These are phyloP conservation scores for Trichophyton simii DNA, from an alignment of 2,329 filamentous ascomycete species.

Conservation along the genomic window DNA sequence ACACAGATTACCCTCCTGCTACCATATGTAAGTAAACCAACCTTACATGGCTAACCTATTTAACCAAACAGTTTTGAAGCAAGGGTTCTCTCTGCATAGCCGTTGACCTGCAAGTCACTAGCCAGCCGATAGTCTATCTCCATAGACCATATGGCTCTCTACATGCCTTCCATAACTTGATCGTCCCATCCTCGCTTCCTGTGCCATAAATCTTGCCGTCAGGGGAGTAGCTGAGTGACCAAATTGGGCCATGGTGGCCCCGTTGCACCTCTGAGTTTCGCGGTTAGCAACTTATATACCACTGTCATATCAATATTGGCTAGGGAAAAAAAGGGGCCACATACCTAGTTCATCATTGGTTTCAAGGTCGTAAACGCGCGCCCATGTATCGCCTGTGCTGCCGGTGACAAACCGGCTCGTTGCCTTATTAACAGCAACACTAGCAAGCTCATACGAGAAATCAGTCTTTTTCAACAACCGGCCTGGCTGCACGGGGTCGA, in stretches of 20 bases:
- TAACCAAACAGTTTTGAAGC: background rate
- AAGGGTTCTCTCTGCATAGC: background rate
- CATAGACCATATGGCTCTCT: conserved; percentile 53
- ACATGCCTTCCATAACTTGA: conserved; percentile 74
- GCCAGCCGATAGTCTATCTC: conserved; percentile 30
- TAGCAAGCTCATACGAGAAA: conserved; percentile 75
- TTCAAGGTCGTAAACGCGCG: conserved; percentile 84
- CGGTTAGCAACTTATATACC: conserved; percentile 14
- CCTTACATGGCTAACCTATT: conserved; percentile 1
- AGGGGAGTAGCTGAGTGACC: conserved; percentile 88
- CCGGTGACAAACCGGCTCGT: conserved; percentile 79
- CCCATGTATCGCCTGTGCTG: conserved; percentile 87
- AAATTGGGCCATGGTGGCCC: conserved; percentile 93
- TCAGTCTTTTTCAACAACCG: conserved; percentile 63
- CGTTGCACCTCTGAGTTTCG: conserved; percentile 64
- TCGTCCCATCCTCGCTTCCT: conserved; percentile 91
- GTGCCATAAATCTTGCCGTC: conserved; percentile 95
- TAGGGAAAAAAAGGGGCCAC: conserved; percentile 14
- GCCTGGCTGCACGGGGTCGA: conserved; percentile 60
- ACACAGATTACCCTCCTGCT: background rate
- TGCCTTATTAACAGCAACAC: conserved; percentile 73
- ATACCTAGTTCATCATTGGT: conserved; percentile 63
- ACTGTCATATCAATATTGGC: background rate
- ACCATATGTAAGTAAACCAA: background rate
- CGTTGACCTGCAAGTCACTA: background rate